Evolutionary conservation across 768 basidiomycete species (phyloP).

Genomic region (Suillus plorans): DNA sequence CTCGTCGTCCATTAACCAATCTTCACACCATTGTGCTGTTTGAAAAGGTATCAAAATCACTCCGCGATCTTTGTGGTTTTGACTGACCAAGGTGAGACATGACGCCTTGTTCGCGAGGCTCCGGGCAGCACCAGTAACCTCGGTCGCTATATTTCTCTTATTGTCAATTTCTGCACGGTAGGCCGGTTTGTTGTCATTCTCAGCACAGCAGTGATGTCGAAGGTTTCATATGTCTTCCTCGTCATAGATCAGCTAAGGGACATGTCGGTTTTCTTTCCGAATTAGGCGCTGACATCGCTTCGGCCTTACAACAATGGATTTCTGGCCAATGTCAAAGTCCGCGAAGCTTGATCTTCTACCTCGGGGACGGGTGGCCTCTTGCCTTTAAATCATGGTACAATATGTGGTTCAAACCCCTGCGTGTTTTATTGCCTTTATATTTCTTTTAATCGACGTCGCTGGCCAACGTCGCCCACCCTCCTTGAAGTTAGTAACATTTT

Average conservation of each 20-base stretch:
- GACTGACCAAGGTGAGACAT: slow-evolving; percentile 34
- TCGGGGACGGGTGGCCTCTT: slow-evolving; percentile 10
- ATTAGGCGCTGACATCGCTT: slow-evolving; percentile 1
- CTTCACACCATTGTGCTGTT: background rate
- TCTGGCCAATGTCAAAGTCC: slow-evolving; percentile 9
- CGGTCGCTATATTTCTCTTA: slow-evolving; percentile 5
- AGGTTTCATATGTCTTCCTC: slow-evolving; percentile 3
- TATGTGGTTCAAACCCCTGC: slow-evolving; percentile 5
- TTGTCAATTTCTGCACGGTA: slow-evolving; percentile 1
- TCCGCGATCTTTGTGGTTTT: slow-evolving; percentile 16
- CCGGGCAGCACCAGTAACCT: slow-evolving; percentile 7
- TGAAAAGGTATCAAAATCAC: background rate
- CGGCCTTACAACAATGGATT: slow-evolving; percentile 24
- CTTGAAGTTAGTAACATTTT: slow-evolving; percentile 7
- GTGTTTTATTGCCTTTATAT: slow-evolving; percentile 13
- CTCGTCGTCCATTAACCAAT: background rate
- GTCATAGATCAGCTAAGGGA: slow-evolving; percentile 1
- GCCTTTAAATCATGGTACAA: slow-evolving; percentile 20
- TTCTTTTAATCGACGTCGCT: slow-evolving; percentile 38
- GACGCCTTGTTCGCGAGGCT: slow-evolving; percentile 17
- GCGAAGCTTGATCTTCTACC: slow-evolving; percentile 11
- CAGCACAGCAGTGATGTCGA: background rate
- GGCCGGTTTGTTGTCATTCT: slow-evolving; percentile 23
- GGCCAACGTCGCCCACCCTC: slow-evolving; percentile 41
- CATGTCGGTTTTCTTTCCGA: slow-evolving; percentile 4